These are phyloP conservation scores for Cordyceps fumosorosea DNA, from an alignment of 2,329 filamentous ascomycete genomes.

Conservation along the genomic window DNA sequence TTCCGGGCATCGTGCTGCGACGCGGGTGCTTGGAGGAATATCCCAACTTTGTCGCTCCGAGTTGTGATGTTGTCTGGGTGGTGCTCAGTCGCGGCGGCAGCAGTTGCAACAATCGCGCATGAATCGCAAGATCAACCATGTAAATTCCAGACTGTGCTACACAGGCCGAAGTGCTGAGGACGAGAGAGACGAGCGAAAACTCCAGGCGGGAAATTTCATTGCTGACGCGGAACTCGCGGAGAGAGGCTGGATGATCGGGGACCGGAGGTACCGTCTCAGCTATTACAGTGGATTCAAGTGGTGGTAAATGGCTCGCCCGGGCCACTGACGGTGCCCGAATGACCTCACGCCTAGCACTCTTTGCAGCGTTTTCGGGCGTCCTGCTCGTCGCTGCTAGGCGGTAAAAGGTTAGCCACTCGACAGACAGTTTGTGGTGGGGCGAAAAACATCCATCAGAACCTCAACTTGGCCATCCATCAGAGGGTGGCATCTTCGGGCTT, in stretches of 20 bases:
- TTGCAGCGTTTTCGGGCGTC: background rate
- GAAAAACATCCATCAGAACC: background rate
- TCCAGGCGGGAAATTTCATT: background rate
- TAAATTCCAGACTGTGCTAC: background rate
- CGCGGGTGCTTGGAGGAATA: constrained; percentile 5
- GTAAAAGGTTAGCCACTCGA: background rate
- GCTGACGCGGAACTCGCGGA: constrained; percentile 13
- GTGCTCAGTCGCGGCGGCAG: background rate
- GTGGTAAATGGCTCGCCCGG: constrained; percentile 9
- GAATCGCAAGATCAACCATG: background rate
- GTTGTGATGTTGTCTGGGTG: background rate
- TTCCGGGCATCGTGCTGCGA: constrained; percentile 2
- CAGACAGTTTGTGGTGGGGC: background rate
- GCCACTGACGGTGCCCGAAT: background rate
- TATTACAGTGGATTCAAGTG: constrained; percentile 1
- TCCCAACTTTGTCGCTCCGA: background rate
- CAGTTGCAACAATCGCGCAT: background rate
- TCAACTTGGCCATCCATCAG: background rate
- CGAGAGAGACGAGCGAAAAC: background rate
- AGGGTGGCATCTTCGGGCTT: background rate
- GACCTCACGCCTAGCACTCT: background rate
- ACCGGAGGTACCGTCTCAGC: constrained; percentile 6
- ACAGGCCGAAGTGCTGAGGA: background rate
- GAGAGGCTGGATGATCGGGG: constrained; percentile 8
- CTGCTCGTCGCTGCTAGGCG: background rate